These are phyloP conservation scores for Moniliella sp. DNA, from an alignment of 1,284 basidiomycete species.

Conservation along the genomic window DNA sequence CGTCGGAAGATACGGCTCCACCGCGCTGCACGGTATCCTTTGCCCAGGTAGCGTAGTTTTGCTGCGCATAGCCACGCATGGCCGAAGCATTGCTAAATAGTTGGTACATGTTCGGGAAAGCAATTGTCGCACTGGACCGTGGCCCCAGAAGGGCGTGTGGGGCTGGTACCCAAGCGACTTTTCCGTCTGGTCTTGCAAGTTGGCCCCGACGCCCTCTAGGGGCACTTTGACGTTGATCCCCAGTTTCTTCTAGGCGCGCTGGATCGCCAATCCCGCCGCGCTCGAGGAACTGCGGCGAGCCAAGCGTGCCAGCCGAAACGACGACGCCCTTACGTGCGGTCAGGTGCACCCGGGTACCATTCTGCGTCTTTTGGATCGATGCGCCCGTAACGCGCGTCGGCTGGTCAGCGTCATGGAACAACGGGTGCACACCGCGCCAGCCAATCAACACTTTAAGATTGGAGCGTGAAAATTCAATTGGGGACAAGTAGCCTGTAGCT, in stretches of 20 bases:
- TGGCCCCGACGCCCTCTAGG: constrained; percentile 36
- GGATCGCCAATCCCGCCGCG: constrained; percentile 35
- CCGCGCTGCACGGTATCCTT: constrained; percentile 8
- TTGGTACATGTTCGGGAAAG: constrained; percentile 8
- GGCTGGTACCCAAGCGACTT: too few relatives aligned
- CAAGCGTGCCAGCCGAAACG: constrained; percentile 36
- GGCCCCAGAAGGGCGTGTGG: too few relatives aligned
- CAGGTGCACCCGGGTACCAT: constrained; percentile 17
- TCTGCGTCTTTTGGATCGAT: constrained; percentile 8
- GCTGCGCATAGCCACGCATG: constrained; percentile 10
- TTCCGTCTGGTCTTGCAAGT: too few relatives aligned
- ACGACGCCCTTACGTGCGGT: constrained; percentile 35
- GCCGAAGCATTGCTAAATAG: constrained; percentile 10
- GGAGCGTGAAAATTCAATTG: constrained; percentile 37
- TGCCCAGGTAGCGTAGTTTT: constrained; percentile 13
- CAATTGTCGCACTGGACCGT: constrained; percentile 18
- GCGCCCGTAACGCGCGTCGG: constrained; percentile 9
- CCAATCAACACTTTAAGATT: constrained; percentile 44
- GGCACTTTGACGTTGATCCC: constrained; percentile 30
- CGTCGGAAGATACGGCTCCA: constrained; percentile 8
- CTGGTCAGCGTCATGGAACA: constrained; percentile 7
- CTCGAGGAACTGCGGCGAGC: constrained; percentile 36
- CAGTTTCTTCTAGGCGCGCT: constrained; percentile 22
- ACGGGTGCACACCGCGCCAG: constrained; percentile 28
- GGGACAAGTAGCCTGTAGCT: constrained; percentile 37